These are phyloP conservation scores for Magnaporthales sp. DNA, from an alignment of 2,329 filamentous ascomycete genomes.

Conservation along the genomic window DNA sequence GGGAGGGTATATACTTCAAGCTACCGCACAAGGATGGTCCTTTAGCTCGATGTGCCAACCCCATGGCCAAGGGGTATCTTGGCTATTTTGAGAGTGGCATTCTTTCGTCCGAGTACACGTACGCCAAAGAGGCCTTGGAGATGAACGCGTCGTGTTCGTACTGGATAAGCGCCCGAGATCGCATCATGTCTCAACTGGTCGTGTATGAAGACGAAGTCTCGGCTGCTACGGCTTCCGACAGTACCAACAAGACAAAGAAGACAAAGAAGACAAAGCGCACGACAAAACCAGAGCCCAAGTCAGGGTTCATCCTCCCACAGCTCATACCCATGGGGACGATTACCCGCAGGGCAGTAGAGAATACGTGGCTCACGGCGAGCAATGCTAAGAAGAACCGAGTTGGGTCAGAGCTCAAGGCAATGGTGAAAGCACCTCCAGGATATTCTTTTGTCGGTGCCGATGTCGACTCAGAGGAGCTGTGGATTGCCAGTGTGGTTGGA, in stretches of 20 bases:
- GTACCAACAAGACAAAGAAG: slow-evolving; percentile 1
- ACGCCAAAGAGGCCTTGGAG: slow-evolving; percentile 89
- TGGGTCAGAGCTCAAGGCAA: slow-evolving; percentile 92
- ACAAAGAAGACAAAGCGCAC: slow-evolving; percentile 6
- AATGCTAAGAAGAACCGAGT: slow-evolving; percentile 96
- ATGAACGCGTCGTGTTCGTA: slow-evolving; percentile 99
- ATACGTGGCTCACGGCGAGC: slow-evolving; percentile 95
- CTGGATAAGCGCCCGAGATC: slow-evolving; percentile 92
- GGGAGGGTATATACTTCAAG: slow-evolving; percentile 76
- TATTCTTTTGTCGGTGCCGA: slow-evolving; percentile 95
- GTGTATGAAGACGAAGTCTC: slow-evolving; percentile 57
- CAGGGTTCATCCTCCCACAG: slow-evolving; percentile 88
- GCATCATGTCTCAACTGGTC: slow-evolving; percentile 92
- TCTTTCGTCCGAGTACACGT: slow-evolving; percentile 76
- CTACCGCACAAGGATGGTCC: slow-evolving; percentile 95
- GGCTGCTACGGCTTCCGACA: slow-evolving; percentile 31
- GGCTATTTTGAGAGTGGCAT: slow-evolving; percentile 85
- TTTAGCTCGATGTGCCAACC: slow-evolving; percentile 71
- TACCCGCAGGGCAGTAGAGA: slow-evolving; percentile 87
- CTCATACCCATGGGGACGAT: slow-evolving; percentile 98
- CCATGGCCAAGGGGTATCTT: slow-evolving; percentile 85
- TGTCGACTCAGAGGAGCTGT: slow-evolving; percentile 93
- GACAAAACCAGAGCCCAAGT: slow-evolving; percentile 10
- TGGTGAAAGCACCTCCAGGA: slow-evolving; percentile 85
- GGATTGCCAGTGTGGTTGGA: slow-evolving; percentile 93